Conservation (phyloP, 106 monocot genomes). For the Hemerocallis citrina region DNA sequence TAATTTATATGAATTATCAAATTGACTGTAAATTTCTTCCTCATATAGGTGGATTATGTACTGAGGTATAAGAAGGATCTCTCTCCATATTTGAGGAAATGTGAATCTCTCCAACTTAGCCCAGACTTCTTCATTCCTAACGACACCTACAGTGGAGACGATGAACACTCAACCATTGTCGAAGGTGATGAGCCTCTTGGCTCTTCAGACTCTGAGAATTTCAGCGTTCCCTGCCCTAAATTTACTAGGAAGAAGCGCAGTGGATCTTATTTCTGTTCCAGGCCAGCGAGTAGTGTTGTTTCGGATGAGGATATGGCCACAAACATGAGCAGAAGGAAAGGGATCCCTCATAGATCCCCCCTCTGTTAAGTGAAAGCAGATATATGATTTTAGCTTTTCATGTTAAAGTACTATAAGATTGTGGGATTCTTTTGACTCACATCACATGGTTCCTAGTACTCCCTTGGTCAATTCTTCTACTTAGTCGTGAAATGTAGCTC, state of each 20-base stretch:
- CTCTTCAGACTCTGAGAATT: constrained; percentile 72
- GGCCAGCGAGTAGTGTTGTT: constrained; percentile 30
- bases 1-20: not conserved
- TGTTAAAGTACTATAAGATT: constrained; percentile 10
- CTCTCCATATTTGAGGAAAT: constrained; percentile 48
- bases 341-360: constrained; percentile 84
- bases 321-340: constrained; percentile 90
- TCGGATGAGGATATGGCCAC: constrained; percentile 39
- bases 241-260: constrained; percentile 51
- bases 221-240: constrained; percentile 32
- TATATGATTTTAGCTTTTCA: constrained; percentile 4
- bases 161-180: constrained; percentile 54
- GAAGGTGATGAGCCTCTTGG: constrained; percentile 61
- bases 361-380: constrained; percentile 34
- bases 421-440: constrained; percentile 8
- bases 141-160: constrained; percentile 14
- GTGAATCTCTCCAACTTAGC: constrained; percentile 53
- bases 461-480: not conserved
- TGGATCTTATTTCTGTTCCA: constrained; percentile 31
- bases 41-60: constrained; percentile 64
- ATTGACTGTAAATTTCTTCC: not conserved
- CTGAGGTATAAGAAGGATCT: constrained; percentile 64
- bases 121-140: constrained; percentile 61
- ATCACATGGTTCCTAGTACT: constrained; percentile 14
- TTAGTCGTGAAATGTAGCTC: constrained; percentile 3